Base-by-base conservation (phyloP, 805 yeast genomes). In the Candida dajiaensis region DNA sequence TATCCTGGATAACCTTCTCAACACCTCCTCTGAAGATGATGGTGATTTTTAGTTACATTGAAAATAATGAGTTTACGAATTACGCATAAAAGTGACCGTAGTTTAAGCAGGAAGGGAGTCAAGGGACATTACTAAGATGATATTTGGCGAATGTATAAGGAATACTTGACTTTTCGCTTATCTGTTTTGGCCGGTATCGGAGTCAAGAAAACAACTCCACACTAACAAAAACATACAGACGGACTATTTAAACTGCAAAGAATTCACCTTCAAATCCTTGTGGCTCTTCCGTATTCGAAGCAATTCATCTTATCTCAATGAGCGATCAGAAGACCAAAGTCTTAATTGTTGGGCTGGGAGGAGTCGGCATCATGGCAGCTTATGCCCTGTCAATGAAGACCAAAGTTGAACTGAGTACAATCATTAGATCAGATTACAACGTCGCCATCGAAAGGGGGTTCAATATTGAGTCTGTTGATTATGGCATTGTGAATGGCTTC, bases 291-390 rank as follows among this genome's bases (percentile, higher is more conserved):
- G n/a, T 25, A 11, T 25, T 10, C 31, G 13, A 7, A 7, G n/a
- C 7, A 28, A 12, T 28, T 13, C n/a, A 28, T 3, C 8, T n/a
- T n/a, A 13, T 4, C 31, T 4, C n/a, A 13, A 28, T 28, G 31
- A 7, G 8, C 31, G 7, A 13, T 4, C 37, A 29, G 19, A 47
- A 47, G 43, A 47, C 38, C 25, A 62, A 71, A 41, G 76, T 81
- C 5, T 67, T 84, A 20, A 63, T 85, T 10, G 71, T 86, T 22
- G 95, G 95, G 3, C 70, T 85, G 43, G 95, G 95, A 16, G 95
- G 92, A 37, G 90, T 86, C 12, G 95, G 95, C 25, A 70, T 84
- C 35, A 76, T 85, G 38, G 82, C 83, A 4, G 85, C 92, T 0
- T 74, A 80, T 43, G 77, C 84, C 0, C 67, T 86, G 35, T 76